These are phyloP conservation scores for Triticum monococcum DNA, from an alignment of 176 grass and related monocot species.

Conservation along the genomic window DNA sequence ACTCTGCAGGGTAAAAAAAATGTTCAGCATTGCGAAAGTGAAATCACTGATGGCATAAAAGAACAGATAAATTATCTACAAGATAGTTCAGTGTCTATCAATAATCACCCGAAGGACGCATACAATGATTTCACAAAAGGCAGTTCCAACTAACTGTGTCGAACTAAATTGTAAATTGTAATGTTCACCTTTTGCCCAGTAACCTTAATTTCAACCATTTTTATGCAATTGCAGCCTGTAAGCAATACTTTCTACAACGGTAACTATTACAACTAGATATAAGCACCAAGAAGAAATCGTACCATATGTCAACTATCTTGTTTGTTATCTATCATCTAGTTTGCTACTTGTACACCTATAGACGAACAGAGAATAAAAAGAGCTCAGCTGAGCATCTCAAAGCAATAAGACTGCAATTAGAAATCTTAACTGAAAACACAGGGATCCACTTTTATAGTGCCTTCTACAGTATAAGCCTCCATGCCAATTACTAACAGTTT, in stretches of 20 bases:
- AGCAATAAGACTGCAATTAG: not conserved
- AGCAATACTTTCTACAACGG: not conserved
- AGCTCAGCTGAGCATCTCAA: not conserved
- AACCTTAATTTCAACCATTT: not conserved
- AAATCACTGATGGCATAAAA: not conserved
- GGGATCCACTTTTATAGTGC: not conserved
- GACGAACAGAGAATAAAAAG: not conserved
- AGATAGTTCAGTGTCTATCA: not conserved
- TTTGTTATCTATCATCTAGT: not conserved
- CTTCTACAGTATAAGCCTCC: not conserved
- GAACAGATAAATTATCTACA: not conserved
- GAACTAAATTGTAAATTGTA: slow-evolving; percentile 5
- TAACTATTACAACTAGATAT: not conserved
- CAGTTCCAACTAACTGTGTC: not conserved
- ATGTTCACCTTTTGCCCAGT: not conserved
- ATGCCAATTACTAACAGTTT: not conserved
- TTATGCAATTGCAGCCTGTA: not conserved
- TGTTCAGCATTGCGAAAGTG: slow-evolving; percentile 13
- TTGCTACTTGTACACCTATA: not conserved
- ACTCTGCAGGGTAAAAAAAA: slow-evolving; percentile 42
- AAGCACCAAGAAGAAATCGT: not conserved
- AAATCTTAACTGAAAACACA: not conserved
- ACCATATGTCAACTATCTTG: not conserved
- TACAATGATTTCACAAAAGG: not conserved
- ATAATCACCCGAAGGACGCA: not conserved